These are phyloP conservation scores for Coemansia erecta DNA, from an alignment of 192 early-diverging fungal genomes.

Conservation along the genomic window DNA sequence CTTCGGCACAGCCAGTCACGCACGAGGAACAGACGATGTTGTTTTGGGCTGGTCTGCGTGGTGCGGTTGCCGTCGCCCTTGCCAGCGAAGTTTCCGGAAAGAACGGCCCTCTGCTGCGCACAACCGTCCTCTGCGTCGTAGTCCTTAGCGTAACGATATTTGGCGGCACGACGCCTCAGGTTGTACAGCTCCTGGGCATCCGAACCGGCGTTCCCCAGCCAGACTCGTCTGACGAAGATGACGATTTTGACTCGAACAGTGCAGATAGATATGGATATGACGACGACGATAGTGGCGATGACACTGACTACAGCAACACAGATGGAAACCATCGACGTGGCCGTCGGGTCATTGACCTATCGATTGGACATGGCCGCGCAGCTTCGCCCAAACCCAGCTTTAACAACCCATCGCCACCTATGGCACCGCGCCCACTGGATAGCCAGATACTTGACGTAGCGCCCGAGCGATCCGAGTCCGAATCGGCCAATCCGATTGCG, in stretches of 20 bases:
- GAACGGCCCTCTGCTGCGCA: slow-evolving; percentile 70
- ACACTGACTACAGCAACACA: background rate
- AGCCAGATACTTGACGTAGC: slow-evolving; percentile 7
- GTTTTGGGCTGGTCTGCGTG: slow-evolving; percentile 94
- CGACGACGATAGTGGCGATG: background rate
- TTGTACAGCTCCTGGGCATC: slow-evolving; percentile 76
- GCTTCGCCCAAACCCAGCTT: slow-evolving; percentile 9
- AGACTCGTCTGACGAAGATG: slow-evolving; percentile 50
- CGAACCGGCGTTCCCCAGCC: slow-evolving; percentile 64
- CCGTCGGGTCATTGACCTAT: slow-evolving; percentile 24
- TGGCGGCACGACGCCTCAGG: slow-evolving; percentile 85
- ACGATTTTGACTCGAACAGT: slow-evolving; percentile 1
- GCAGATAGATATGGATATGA: slow-evolving; percentile 1
- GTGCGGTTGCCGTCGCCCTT: slow-evolving; percentile 95
- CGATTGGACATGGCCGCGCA: background rate
- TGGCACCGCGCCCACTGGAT: slow-evolving; percentile 3
- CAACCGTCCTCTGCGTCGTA: slow-evolving; percentile 90
- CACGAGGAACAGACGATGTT: slow-evolving; percentile 82
- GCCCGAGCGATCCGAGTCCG: background rate
- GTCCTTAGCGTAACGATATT: slow-evolving; percentile 87
- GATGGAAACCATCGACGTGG: slow-evolving; percentile 1
- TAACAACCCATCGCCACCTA: slow-evolving; percentile 1
- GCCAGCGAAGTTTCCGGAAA: slow-evolving; percentile 75
- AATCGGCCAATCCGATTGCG: slow-evolving; percentile 8
- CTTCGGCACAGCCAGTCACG: slow-evolving; percentile 45